Percentiles rank a stretch among this genome's conserved stretches.
These are phyloP conservation scores for Aspergillus steynii DNA, from an alignment of 495 filamentous ascomycete genomes.

Conservation along the genomic window DNA sequence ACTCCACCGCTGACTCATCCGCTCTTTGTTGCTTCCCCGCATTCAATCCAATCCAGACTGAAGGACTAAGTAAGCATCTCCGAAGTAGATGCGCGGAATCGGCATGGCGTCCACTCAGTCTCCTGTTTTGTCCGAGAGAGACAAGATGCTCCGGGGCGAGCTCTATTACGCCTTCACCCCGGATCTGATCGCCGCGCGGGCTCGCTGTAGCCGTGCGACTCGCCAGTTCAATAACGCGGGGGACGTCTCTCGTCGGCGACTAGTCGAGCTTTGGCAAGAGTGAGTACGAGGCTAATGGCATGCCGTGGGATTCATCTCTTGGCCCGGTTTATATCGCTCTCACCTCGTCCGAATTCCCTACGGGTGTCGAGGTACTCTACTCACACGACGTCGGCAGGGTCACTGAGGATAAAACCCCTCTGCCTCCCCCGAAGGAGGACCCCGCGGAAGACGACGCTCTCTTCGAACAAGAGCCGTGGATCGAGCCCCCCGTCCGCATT, in stretches of 20 bases:
- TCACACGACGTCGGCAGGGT: constrained; percentile 14
- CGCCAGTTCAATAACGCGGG: constrained; percentile 62
- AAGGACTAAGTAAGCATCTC: background rate
- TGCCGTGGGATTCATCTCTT: background rate
- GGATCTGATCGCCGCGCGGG: constrained; percentile 55
- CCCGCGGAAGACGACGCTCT: constrained; percentile 60
- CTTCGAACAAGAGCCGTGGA: constrained; percentile 61
- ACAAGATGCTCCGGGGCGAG: constrained; percentile 44
- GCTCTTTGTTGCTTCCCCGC: background rate
- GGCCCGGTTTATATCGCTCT: background rate
- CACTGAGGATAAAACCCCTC: constrained; percentile 54
- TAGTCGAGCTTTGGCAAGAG: constrained; percentile 73
- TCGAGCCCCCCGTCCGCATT: constrained; percentile 68
- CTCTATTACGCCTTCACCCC: constrained; percentile 56
- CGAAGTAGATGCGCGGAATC: background rate
- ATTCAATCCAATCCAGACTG: background rate
- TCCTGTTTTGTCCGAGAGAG: constrained; percentile 19
- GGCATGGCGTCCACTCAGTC: constrained; percentile 1
- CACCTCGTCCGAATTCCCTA: background rate
- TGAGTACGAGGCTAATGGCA: constrained; percentile 39
- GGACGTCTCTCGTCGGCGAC: constrained; percentile 54
- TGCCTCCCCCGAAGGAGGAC: constrained; percentile 56
- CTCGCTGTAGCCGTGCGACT: constrained; percentile 58
- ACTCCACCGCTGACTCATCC: background rate
- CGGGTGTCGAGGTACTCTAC: constrained; percentile 45